phyloP scores from a whole-genome alignment of 257 asterid species.

The Scutellaria baicalensis region DNA sequence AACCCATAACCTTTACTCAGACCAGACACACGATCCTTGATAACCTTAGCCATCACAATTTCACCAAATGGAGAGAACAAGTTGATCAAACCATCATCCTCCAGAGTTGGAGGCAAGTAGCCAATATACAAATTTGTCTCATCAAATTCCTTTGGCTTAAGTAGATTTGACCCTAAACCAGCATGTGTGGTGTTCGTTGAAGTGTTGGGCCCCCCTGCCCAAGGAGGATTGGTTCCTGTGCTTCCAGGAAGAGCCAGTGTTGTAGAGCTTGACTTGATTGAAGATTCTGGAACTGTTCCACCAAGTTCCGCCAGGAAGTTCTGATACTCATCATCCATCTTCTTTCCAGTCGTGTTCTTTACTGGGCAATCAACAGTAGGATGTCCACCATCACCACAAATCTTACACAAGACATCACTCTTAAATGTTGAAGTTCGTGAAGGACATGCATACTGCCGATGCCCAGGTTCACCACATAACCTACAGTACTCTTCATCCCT shows the following conservation, averaged over 20 bases:
- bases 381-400: constrained; percentile 97
- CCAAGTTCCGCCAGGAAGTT: constrained; percentile 92
- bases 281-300: constrained; percentile 74
- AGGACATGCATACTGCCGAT: constrained; percentile 90
- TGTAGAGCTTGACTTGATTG: constrained; percentile 38
- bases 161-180: constrained; percentile 40
- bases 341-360: constrained; percentile 88
- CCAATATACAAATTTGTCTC: constrained; percentile 90
- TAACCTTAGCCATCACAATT: constrained; percentile 95
- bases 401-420: constrained; percentile 87
- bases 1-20: constrained; percentile 92
- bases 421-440: constrained; percentile 77
- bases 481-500: constrained; percentile 93
- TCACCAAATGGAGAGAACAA: constrained; percentile 84
- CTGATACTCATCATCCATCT: constrained; percentile 98
- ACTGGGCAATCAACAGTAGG: constrained; percentile 95
- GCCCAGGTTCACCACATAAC: constrained; percentile 95
- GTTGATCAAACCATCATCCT: constrained; percentile 76
- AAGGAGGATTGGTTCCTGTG: constrained; percentile 71
- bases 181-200: constrained; percentile 39
- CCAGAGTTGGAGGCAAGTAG: constrained; percentile 82
- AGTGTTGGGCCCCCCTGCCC: constrained; percentile 50
- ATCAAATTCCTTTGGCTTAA: constrained; percentile 85
- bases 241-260: constrained; percentile 68
- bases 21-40: constrained; percentile 72